A percentile compares a stretch with the other conserved stretches of the same genome.
Conservation (phyloP, 768 basidiomycete genomes). For the Podaxis sp. region DNA sequence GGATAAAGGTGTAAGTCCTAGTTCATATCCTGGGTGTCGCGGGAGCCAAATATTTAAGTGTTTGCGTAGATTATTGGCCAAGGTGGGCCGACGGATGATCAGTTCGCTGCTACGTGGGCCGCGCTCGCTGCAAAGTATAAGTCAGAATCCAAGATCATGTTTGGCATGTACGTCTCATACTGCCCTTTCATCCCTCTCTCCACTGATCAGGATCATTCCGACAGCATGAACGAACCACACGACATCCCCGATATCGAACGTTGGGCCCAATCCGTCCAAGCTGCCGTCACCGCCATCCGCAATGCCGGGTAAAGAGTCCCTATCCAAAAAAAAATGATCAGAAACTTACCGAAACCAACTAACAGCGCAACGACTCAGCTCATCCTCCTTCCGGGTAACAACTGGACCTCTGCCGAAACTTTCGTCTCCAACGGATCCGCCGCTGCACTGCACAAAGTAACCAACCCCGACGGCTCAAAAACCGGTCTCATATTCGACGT, state of each 20-base stretch:
- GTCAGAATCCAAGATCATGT: conserved; percentile 34
- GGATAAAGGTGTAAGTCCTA: conserved; percentile 33
- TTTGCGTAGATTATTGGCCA: conserved; percentile 49
- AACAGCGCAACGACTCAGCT: conserved; percentile 46
- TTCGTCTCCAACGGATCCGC: conserved; percentile 50
- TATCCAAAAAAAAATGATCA: not conserved
- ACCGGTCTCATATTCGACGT: conserved; percentile 54
- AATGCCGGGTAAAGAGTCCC: conserved; percentile 34
- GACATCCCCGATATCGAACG: conserved; percentile 42
- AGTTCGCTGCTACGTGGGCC: conserved; percentile 51
- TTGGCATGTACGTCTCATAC: conserved; percentile 37
- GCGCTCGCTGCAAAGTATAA: conserved; percentile 47
- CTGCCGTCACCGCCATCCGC: conserved; percentile 60
- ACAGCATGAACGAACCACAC: conserved; percentile 63
- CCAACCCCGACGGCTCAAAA: conserved; percentile 39
- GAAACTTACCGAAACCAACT: not conserved
- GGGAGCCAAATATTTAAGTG: not conserved
- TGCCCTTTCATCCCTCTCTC: not conserved
- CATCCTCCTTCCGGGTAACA: conserved; percentile 56
- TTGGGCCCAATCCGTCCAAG: conserved; percentile 52
- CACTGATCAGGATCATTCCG: not conserved
- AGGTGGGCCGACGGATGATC: conserved; percentile 51
- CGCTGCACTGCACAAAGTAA: conserved; percentile 39
- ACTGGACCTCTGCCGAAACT: conserved; percentile 49
- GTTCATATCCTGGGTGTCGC: not conserved